Base-by-base conservation (phyloP, 1,139 yeast genomes). In the Taphrina confusa region DNA sequence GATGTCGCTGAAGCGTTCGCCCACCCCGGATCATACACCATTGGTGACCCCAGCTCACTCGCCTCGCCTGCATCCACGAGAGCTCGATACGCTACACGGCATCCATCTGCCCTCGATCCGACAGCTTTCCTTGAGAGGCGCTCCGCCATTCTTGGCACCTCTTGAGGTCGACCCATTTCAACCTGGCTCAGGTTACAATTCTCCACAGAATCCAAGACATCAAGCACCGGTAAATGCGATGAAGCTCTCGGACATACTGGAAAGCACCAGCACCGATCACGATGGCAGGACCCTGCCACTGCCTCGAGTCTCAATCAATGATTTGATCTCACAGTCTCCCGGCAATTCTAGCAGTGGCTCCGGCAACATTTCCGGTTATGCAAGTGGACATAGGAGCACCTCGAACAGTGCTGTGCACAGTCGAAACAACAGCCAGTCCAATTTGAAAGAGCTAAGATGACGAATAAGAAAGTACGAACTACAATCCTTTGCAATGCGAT, bases 31-130 rank as follows among this genome's bases (percentile, higher is more conserved):
- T 59, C 78, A 75, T 46, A 80, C 84, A 0, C 84, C 84, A 14
- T 69, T 81, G 61, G 82, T 77, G 62, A 81, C 86, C 0, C 85
- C 86, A 8, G 80, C 82, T 1, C 82, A 78, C 54, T 79, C 83
- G 8, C 84, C 84, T 5, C 74, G 78, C 50, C 67, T 79, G 45
- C 74, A 71, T 16, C 76, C 81, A 9, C 70, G 74, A 46, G 76
- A 73, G 65, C 63, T 67, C 22, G 70, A 65, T 22, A 64, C 66
- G 28, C 65, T 68, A 28, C 70, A 66, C 50, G 70, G 70, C 28
- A 68, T 74, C 9, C 76, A 75, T 62, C 66, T 75, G 60, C 77
- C 78, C 20, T 70, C 75, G 12, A 72, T 75, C 56, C 67, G 78
- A 18, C 69, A 74, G 12, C 66, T 74, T 56, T 70, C 74, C 16